These are phyloP conservation scores for Boletus huronensis DNA, from an alignment of 768 basidiomycete species.

Conservation along the genomic window DNA sequence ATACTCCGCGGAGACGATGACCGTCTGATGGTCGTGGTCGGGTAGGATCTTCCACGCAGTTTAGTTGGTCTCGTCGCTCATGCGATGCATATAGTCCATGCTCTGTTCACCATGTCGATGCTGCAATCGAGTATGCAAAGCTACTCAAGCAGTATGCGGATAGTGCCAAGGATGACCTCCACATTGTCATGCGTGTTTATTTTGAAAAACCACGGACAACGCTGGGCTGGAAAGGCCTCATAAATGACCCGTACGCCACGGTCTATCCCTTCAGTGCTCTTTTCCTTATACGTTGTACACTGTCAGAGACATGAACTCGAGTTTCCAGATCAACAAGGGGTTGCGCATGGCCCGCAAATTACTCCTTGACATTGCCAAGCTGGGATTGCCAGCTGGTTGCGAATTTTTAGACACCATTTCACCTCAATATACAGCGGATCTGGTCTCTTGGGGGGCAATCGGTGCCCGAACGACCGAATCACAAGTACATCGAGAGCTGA, in stretches of 20 bases:
- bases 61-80: slow-evolving; percentile 7
- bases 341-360: slow-evolving; percentile 83
- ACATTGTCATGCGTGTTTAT: slow-evolving; percentile 98
- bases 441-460: slow-evolving; percentile 94
- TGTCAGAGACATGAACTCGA: slow-evolving; percentile 71
- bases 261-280: neutral
- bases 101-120: slow-evolving; percentile 87
- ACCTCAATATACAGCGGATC: slow-evolving; percentile 91
- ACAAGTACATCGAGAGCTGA: slow-evolving; percentile 88
- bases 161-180: slow-evolving; percentile 73
- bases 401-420: slow-evolving; percentile 85
- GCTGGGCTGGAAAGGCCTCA: slow-evolving; percentile 98
- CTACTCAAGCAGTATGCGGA: slow-evolving; percentile 79
- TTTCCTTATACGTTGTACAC: neutral
- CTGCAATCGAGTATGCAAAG: slow-evolving; percentile 84
- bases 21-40: slow-evolving; percentile 87
- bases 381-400: slow-evolving; percentile 94
- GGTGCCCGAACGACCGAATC: slow-evolving; percentile 92
- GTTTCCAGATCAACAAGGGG: slow-evolving; percentile 96
- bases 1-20: slow-evolving; percentile 87
- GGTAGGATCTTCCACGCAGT: slow-evolving; percentile 42
- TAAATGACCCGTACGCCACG: slow-evolving; percentile 78
- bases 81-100: slow-evolving; percentile 59
- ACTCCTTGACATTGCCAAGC: slow-evolving; percentile 82
- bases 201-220: slow-evolving; percentile 97